Evolutionary conservation across 2,329 filamentous ascomycete species (phyloP).

Genomic region (Fusarium sp.): DNA sequence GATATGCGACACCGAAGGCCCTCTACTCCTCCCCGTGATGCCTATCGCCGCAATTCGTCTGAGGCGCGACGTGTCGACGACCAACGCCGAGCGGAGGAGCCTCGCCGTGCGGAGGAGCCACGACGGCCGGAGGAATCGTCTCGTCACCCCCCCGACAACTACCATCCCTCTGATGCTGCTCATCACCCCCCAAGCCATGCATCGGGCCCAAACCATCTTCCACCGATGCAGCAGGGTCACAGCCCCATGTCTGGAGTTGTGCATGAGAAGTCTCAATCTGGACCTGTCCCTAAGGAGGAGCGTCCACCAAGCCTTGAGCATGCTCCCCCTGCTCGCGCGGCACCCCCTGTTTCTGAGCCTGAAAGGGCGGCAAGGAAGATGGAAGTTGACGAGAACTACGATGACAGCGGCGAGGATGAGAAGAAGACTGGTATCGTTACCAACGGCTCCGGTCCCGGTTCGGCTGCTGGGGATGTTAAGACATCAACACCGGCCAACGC

Average conservation of each 20-base stretch:
- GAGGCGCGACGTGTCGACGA: constrained; percentile 76
- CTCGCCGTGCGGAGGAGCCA: constrained; percentile 69
- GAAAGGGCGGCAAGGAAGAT: constrained; percentile 89
- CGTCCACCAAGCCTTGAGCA: constrained; percentile 57
- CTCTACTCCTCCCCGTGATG: constrained; percentile 78
- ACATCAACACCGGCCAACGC: constrained; percentile 60
- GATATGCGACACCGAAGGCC: constrained; percentile 84
- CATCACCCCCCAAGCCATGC: constrained; percentile 75
- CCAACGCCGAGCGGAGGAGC: constrained; percentile 71
- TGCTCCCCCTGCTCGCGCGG: constrained; percentile 57
- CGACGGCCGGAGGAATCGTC: constrained; percentile 71
- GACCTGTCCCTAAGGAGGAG: constrained; percentile 68
- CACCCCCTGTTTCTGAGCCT: constrained; percentile 73
- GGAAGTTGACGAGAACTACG: constrained; percentile 97
- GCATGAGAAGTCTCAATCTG: constrained; percentile 60
- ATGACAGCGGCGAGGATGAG: constrained; percentile 92
- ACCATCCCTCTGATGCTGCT: constrained; percentile 92
- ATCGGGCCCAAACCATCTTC: constrained; percentile 66
- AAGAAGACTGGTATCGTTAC: constrained; percentile 65
- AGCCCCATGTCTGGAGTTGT: constrained; percentile 66
- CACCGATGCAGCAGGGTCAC: constrained; percentile 72
- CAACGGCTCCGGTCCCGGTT: constrained; percentile 60
- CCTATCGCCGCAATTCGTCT: constrained; percentile 82
- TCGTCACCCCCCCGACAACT: constrained; percentile 80
- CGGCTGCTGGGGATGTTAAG: constrained; percentile 65